Evolutionary conservation across 768 basidiomycete species (phyloP).

Genomic region (Tulasnella sp.): DNA sequence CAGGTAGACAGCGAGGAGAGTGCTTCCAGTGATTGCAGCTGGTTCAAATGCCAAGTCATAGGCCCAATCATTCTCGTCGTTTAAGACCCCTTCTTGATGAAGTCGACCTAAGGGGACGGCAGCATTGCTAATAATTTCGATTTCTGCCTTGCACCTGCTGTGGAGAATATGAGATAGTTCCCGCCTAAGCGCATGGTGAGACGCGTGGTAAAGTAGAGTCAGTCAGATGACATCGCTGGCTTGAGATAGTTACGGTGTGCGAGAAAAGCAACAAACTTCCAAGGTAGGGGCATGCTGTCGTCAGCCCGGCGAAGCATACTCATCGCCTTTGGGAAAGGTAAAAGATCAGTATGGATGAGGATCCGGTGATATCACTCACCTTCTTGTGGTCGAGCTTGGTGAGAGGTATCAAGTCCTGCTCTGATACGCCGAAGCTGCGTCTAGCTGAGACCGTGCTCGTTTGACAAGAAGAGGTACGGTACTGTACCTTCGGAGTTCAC

Average conservation of each 20-base stretch:
- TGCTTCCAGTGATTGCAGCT: not conserved
- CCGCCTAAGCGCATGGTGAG: constrained; percentile 35
- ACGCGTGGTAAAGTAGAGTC: not conserved
- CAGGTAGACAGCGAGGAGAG: constrained; percentile 2
- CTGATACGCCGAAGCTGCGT: constrained; percentile 45
- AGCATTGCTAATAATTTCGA: constrained; percentile 38
- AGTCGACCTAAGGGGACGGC: not conserved
- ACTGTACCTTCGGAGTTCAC: constrained; percentile 52
- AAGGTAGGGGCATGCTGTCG: constrained; percentile 39
- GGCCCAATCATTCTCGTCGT: not conserved
- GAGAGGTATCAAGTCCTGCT: constrained; percentile 56
- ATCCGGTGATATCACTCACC: constrained; percentile 29
- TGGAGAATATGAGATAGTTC: constrained; percentile 75
- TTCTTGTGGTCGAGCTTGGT: constrained; percentile 64
- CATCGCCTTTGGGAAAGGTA: no score
- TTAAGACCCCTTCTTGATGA: not conserved
- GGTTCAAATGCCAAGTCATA: not conserved
- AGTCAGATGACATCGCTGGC: not conserved
- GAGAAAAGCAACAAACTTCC: constrained; percentile 41
- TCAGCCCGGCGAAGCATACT: constrained; percentile 42
- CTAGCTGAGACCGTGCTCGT: not conserved
- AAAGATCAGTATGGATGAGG: not conserved
- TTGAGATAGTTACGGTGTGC: not conserved
- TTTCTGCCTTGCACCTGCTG: constrained; percentile 82
- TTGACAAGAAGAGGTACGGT: not conserved